Evolutionary conservation across 2,329 filamentous ascomycete genomes (phyloP), one percentile per base, ranked within the genome.

Genomic region (Hymenoscyphus infarciens): DNA sequence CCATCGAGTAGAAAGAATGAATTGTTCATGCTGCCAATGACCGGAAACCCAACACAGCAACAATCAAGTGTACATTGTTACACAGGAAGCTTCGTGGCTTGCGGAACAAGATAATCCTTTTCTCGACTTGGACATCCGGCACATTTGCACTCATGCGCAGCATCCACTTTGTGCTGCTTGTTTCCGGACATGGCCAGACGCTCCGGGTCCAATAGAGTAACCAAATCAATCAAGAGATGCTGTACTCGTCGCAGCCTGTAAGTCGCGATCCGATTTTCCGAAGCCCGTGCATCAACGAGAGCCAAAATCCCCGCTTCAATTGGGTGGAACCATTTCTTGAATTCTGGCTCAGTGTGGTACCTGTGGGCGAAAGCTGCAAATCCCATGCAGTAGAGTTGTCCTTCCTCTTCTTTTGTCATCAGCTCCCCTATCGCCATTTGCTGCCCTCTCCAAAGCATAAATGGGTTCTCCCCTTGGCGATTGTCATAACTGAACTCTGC

Each of bases 391-490:
- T 69, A 69, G 11, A 69, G 64, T 45, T 69, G 64, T 16, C 64
- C 66, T 52, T 63, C 38, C 55, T 68, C 66, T 59, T 65, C 60
- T 39, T 66, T 16, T 19, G 69, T 70, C 69, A 71, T 70, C 54
- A 65, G 55, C 54, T 71, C 69, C 27, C 69, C 69, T 2, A 71
- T 71, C 6, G 69, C 69, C 68, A 71, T 71, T 55, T 71, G 69
- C 29, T 71, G 68, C 33, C 69, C 69, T 31, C 67, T 63, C 69
- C 69, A 71, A 29, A 71, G 66, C 69, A 70, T 71, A n/a, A 70
- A 70, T 13, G 68, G 63, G n/a, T 62, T 56, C 16, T 70, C 69
- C 8, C 63, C 69, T 13, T 19, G 13, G 7, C 59, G 39, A 25
- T 22, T 57, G 22, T 66, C 64, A 10, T 59, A 39, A 16, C 61